Conservation (phyloP, 768 basidiomycete genomes). For the Porphyrellus cyaneotinctus region DNA sequence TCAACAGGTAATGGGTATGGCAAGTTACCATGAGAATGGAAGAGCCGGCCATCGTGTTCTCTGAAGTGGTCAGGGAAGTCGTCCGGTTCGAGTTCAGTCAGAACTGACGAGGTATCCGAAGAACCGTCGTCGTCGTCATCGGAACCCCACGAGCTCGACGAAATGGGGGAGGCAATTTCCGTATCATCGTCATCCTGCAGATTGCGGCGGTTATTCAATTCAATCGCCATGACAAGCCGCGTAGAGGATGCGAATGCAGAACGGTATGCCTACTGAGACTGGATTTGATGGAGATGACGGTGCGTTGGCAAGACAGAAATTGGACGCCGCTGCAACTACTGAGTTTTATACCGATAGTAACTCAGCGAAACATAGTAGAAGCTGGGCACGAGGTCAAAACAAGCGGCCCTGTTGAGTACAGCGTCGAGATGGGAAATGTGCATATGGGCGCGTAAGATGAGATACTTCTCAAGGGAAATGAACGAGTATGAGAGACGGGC, state of each 20-base stretch:
- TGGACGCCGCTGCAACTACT: conserved; percentile 35
- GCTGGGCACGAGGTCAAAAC: conserved; percentile 34
- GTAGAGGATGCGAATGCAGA: conserved; percentile 5
- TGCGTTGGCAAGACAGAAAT: conserved; percentile 37
- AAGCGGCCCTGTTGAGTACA: conserved; percentile 30
- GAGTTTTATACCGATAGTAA: conserved; percentile 39
- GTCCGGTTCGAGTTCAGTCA: conserved; percentile 45
- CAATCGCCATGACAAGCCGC: conserved; percentile 27
- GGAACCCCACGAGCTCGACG: conserved; percentile 6
- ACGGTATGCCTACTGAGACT: conserved; percentile 18
- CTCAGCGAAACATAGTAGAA: conserved; percentile 39
- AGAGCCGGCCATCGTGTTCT: conserved; percentile 58
- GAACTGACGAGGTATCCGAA: conserved; percentile 41
- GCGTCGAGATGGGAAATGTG: conserved; percentile 25
- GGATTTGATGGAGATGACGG: conserved; percentile 30
- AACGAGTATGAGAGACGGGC: conserved; percentile 5
- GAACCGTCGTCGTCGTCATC: conserved; percentile 32
- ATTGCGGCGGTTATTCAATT: conserved; percentile 22
- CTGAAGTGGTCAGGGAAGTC: conserved; percentile 61
- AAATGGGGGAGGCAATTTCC: conserved; percentile 7
- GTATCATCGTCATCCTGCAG: conserved; percentile 18
- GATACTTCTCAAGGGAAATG: conserved; percentile 16
- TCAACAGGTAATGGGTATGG: conserved; percentile 77
- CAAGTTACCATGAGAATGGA: conserved; percentile 57
- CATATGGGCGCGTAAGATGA: conserved; percentile 10